Percentiles rank a stretch among this genome's conserved stretches.
These are phyloP conservation scores for Colletotrichum zoysiae DNA, from an alignment of 2,329 filamentous ascomycete genomes.

Conservation along the genomic window DNA sequence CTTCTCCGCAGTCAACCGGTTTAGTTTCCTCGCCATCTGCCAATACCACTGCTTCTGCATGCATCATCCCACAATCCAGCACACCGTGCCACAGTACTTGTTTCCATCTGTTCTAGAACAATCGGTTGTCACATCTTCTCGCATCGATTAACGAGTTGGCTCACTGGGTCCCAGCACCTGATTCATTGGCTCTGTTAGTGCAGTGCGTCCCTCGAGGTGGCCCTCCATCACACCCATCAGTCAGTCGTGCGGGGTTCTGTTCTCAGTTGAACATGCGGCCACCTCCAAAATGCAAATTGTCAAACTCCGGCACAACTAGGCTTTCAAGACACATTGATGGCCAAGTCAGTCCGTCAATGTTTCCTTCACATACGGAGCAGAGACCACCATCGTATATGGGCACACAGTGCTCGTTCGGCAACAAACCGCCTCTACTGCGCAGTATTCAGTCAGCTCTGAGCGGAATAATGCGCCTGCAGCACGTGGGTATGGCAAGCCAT, in stretches of 20 bases:
- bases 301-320: neutral
- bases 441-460: neutral
- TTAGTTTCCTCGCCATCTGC: neutral
- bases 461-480: neutral
- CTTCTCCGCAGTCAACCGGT: neutral
- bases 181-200: neutral
- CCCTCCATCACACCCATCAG: neutral
- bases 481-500: neutral
- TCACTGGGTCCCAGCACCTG: neutral
- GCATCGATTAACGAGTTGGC: neutral
- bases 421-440: neutral
- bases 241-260: neutral
- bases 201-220: neutral
- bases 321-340: neutral
- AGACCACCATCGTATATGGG: neutral
- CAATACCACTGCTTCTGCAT: neutral
- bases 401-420: neutral
- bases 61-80: slow-evolving; percentile 8
- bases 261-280: neutral
- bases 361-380: neutral
- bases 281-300: neutral
- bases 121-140: neutral
- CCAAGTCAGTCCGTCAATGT: neutral
- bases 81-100: neutral
- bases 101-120: slow-evolving; percentile 4